Base-by-base conservation (phyloP, 2,329 filamentous ascomycete species). In the Aurifilum marmelostoma region DNA sequence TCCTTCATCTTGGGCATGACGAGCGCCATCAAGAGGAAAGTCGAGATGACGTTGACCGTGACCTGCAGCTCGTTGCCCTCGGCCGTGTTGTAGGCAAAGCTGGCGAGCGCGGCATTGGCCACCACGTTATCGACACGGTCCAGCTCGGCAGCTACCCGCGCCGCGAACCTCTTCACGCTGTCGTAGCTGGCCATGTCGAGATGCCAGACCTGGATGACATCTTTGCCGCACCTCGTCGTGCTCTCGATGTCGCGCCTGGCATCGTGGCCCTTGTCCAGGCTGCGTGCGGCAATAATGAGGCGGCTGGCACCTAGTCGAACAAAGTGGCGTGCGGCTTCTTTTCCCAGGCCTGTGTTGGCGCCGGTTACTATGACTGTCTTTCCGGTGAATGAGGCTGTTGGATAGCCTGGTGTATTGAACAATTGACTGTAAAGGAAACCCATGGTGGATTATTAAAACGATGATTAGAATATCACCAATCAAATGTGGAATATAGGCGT, bases 21-120 rank as follows among this genome's bases (percentile, higher is more conserved):
- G 12, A 77, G 71, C 1, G 78, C 63, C 27, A 71, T 71, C 14
- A 80, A 71, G 41, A 79, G 70, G 69, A 77, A 75, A 0, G 75
- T 78, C 58, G 66, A 67, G 56, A 79, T 71, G 32, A 78, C 76
- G 67, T 80, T 80, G 64, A 79, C 74, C 9, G 71, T 72, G 63
- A 78, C 24, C 64, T 67, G 34, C 14, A 27, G n/a, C 67, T 68
- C 67, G 41, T 63, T 63, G 9, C 52, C 67, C 54, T 68, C 67
- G 11, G 54, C 60, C 7, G 52, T 58, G 24, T 24, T 34, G 39
- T 52, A 67, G 11, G n/a, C 5, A 39, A 39, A 47, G 18, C 65
- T 59, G 16, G 65, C 65, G 2, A 73, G 21, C 39, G 54, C 58
- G 32, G 72, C 72, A 29, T 71, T 72, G 52, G 69, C 61, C 18